A percentile compares a stretch with the other conserved stretches of the same genome.
These are phyloP conservation scores for Orbilia brochopaga DNA, from an alignment of 2,329 filamentous ascomycete genomes.

Conservation along the genomic window DNA sequence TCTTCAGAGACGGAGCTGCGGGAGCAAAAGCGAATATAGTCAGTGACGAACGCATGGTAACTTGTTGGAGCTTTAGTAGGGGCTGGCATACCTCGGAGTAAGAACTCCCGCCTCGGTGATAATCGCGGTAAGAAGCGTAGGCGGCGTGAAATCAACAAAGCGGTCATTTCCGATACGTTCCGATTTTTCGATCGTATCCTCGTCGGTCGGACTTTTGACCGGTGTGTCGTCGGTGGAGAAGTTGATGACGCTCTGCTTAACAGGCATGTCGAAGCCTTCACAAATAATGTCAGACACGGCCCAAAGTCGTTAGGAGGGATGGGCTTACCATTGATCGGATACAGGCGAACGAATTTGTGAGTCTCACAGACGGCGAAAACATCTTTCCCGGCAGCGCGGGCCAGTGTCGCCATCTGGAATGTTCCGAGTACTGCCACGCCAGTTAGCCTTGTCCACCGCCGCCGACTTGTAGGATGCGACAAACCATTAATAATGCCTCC, in stretches of 20 bases:
- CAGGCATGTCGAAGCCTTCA: conserved; percentile 71
- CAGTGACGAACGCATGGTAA: no score
- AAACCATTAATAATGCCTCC: conserved; percentile 83
- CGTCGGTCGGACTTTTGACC: conserved; percentile 59
- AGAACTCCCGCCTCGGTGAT: conserved; percentile 78
- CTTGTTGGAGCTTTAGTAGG: no score
- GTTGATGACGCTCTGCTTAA: conserved; percentile 77
- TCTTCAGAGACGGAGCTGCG: conserved; percentile 44
- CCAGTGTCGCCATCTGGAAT: conserved; percentile 83
- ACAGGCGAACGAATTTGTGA: conserved; percentile 93
- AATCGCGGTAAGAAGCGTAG: conserved; percentile 72
- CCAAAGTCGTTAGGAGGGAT: background rate
- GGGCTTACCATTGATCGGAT: conserved; percentile 73
- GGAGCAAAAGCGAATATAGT: background rate
- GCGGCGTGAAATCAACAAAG: conserved; percentile 75
- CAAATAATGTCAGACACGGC: conserved; percentile 1
- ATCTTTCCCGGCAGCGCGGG: conserved; percentile 73
- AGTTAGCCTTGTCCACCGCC: background rate
- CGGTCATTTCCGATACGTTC: conserved; percentile 57
- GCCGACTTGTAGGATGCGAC: background rate
- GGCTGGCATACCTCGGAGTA: conserved; percentile 63
- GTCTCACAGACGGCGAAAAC: conserved; percentile 94
- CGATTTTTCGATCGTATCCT: conserved; percentile 51
- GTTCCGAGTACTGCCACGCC: conserved; percentile 58
- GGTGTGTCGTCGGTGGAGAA: conserved; percentile 68